Base-by-base conservation (phyloP, 177 flowering plant species). In the Vitis hybrid region DNA sequence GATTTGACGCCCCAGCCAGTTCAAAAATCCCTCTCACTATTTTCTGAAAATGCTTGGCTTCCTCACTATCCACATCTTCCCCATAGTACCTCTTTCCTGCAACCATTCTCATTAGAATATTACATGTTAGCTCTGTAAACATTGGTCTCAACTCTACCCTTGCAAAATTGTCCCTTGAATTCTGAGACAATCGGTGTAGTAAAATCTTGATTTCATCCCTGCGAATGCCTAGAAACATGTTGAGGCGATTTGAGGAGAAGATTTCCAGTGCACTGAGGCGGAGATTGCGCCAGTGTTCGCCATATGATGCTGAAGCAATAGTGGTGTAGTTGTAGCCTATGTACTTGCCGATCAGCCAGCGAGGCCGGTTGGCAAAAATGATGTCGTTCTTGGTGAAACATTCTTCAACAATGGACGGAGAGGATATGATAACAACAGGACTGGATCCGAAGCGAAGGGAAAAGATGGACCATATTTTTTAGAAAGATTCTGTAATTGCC, bases 211-310 rank as follows among this genome's bases (percentile, higher is more conserved):
- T 21, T 21, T 21, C 23, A 21, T 21, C 23, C 23, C 23, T 21
- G 23, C 23, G 23, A 21, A 21, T 21, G 23, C 23, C 23, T 21
- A 21, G 23, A 21, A 21, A 21, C 23, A 21, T 21, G 23, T 21
- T 21, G 23, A 21, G 23, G 23, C 23, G 23, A 19, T 26, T 17
- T 0, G 79, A n/a, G 1, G 88, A 80, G 69, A 83, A 67, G 62
- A 78, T 32, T 19, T 82, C 81, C 7, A 72, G 12, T 2, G 80
- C 39, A 19, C 67, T 19, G 45, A 82, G 32, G 48, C 81, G 82
- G 15, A 82, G 80, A 66, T 82, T 80, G 63, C 81, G 83, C 86
- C 86, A 78, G 67, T 78, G 83, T 14, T 70, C 68, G 1, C 81
- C 80, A 51, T 80, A 80, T 11, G 79, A 8, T n/a, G 80, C 60